A percentile compares a stretch with the other conserved stretches of the same genome.
phyloP scores from a whole-genome alignment of 495 filamentous ascomycete genomes.

The Xylaria bambusicola region DNA sequence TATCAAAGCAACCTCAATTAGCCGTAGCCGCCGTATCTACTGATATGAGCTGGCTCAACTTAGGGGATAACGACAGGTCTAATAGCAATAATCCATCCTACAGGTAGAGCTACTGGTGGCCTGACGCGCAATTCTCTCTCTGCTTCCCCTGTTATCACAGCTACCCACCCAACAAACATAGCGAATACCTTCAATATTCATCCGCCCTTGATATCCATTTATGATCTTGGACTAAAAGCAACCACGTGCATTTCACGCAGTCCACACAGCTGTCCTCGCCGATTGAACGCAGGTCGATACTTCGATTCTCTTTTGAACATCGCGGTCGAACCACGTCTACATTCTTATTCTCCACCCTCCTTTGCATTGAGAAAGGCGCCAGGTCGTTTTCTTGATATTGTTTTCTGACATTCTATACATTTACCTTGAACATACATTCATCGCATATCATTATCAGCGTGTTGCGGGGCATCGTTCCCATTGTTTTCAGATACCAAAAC shows the following conservation, averaged over 20 bases:
- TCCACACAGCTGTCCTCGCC: background rate
- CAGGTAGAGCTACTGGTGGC: conserved; percentile 10
- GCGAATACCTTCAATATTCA: conserved; percentile 27
- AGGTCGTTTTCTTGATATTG: conserved; percentile 26
- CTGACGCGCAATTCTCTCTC: background rate
- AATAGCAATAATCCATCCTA: background rate
- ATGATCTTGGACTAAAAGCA: no score
- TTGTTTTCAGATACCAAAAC: background rate
- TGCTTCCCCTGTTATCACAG: no score
- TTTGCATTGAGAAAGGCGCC: conserved; percentile 33
- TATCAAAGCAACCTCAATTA: conserved; percentile 46
- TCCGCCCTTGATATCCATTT: conserved; percentile 7
- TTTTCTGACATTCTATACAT: conserved; percentile 27
- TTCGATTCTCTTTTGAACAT: conserved; percentile 21
- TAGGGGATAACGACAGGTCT: conserved; percentile 41
- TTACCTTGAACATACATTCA: conserved; percentile 22
- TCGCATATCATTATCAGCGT: conserved; percentile 8
- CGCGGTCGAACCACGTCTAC: conserved; percentile 6
- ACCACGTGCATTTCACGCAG: background rate
- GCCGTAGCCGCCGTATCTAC: conserved; percentile 39
- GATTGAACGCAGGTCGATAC: no score
- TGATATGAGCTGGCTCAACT: conserved; percentile 81
- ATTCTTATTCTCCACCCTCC: conserved; percentile 22
- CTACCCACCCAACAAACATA: no score
- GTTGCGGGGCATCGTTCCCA: background rate